Evolutionary conservation across 495 filamentous ascomycete species (phyloP).

Genomic region (Geopyxis carbonaria): DNA sequence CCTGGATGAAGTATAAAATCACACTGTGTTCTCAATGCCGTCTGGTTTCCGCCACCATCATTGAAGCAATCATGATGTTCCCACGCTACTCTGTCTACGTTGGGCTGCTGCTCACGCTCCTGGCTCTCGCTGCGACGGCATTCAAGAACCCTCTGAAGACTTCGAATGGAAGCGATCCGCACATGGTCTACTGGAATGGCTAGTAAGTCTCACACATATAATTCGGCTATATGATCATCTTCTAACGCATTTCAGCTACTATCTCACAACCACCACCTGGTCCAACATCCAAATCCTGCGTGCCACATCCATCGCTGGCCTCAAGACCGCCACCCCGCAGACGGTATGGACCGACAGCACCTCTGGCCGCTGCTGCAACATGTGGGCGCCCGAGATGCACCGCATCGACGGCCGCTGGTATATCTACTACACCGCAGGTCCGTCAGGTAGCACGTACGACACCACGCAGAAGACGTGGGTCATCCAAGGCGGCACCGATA

Average conservation of each 20-base stretch:
- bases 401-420: conserved; percentile 34
- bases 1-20: too few relatives aligned
- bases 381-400: conserved; percentile 39
- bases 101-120: too few relatives aligned
- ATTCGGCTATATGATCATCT: not conserved
- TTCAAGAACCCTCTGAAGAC: conserved; percentile 10
- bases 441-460: not conserved
- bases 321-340: conserved; percentile 30
- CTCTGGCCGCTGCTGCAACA: conserved; percentile 31
- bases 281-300: conserved; percentile 33
- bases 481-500: not conserved
- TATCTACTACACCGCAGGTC: conserved; percentile 30
- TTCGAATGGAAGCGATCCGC: conserved; percentile 28
- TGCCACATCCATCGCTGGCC: conserved; percentile 31
- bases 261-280: conserved; percentile 33
- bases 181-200: conserved; percentile 32
- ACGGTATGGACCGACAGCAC: conserved; percentile 29
- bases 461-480: not conserved
- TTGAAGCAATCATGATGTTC: too few relatives aligned
- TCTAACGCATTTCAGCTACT: conserved; percentile 30
- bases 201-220: too few relatives aligned
- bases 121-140: too few relatives aligned
- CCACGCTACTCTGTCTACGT: too few relatives aligned
- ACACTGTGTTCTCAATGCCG: too few relatives aligned
- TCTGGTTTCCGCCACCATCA: too few relatives aligned